A percentile compares a stretch with the other conserved stretches of the same genome.
Evolutionary conservation across 371 early-diverging fungal species (phyloP).

Genomic region (Mortierella sp.): DNA sequence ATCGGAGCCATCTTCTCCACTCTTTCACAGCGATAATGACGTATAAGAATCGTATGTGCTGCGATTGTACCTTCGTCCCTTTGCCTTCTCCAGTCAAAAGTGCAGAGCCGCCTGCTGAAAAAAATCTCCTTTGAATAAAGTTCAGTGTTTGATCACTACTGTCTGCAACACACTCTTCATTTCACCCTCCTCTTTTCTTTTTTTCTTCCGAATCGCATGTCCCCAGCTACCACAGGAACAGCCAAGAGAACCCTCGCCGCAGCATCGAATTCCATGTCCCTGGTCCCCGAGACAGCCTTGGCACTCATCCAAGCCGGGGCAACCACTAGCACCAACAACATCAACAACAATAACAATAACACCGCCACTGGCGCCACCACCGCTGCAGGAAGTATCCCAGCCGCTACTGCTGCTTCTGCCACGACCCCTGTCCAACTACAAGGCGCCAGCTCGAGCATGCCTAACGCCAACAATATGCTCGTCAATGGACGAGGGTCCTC

Average conservation of each 20-base stretch:
- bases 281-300: slow-evolving; percentile 22
- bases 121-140: background rate
- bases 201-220: background rate
- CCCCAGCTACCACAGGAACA: background rate
- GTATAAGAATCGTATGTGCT: background rate
- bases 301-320: slow-evolving; percentile 22
- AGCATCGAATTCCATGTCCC: slow-evolving; percentile 15
- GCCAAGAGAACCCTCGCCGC: background rate
- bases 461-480: slow-evolving; percentile 45
- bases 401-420: background rate
- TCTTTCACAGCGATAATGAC: background rate
- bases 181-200: background rate
- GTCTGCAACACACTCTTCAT: background rate
- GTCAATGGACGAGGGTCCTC: slow-evolving; percentile 27
- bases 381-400: background rate
- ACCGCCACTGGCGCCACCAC: background rate
- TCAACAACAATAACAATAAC: background rate
- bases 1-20: background rate
- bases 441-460: slow-evolving; percentile 15
- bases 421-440: slow-evolving; percentile 10
- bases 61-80: background rate
- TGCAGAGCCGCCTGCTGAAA: background rate
- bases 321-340: background rate
- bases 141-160: slow-evolving; percentile 1
- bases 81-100: background rate